Evolutionary conservation across 2,329 filamentous ascomycete genomes (phyloP).

Genomic region (Mycosphaerella sp.): DNA sequence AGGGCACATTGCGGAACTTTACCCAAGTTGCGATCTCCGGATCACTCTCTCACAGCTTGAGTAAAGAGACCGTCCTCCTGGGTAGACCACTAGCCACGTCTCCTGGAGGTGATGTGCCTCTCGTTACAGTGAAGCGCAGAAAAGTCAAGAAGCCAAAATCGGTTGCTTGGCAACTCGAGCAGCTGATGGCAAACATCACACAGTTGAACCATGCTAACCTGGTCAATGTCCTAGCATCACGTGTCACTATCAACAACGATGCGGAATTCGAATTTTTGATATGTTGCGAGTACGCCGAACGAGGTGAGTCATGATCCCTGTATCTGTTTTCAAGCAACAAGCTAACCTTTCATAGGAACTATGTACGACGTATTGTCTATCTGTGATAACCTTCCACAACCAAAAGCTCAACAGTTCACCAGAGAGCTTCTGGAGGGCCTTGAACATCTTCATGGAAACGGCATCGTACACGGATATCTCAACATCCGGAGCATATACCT

Average conservation of each 20-base stretch:
- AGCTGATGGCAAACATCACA: constrained; percentile 63
- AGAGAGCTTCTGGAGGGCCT: constrained; percentile 84
- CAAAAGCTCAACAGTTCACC: constrained; percentile 81
- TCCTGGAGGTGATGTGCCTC: constrained; percentile 9
- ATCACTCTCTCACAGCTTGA: constrained; percentile 14
- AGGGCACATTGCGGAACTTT: constrained; percentile 24
- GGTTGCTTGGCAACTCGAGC: constrained; percentile 29
- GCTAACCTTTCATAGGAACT: constrained; percentile 49
- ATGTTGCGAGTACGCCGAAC: constrained; percentile 28
- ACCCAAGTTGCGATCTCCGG: constrained; percentile 22
- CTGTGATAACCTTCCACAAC: constrained; percentile 62
- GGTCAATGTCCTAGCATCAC: constrained; percentile 67
- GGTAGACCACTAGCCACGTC: constrained; percentile 19
- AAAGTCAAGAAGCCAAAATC: constrained; percentile 24
- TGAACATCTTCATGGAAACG: constrained; percentile 78
- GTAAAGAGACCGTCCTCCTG: constrained; percentile 17
- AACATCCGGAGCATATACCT: constrained; percentile 22
- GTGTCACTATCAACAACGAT: constrained; percentile 24
- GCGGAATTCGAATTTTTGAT: constrained; percentile 23
- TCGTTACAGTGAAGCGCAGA: constrained; percentile 29
- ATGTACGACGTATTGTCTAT: constrained; percentile 72
- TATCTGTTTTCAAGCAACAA: neutral
- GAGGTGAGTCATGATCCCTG: neutral
- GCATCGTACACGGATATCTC: constrained; percentile 60
- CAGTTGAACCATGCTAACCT: constrained; percentile 69